Conservation (phyloP, 2,329 filamentous ascomycete genomes). For the Phaeosphaeriaceae sp. region DNA sequence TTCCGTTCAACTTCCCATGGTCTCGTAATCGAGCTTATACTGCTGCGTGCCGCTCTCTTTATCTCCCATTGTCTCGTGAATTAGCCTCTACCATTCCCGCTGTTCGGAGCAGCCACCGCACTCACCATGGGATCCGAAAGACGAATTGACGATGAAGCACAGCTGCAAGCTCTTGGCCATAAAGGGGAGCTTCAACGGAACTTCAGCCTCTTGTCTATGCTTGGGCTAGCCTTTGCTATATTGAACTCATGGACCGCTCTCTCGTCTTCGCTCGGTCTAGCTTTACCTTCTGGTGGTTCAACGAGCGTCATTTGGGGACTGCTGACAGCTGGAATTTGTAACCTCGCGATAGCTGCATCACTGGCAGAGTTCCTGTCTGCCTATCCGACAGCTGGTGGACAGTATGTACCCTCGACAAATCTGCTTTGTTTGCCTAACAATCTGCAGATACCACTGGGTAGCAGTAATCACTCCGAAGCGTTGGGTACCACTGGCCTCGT, state of each 20-base stretch:
- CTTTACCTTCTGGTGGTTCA: constrained; percentile 74
- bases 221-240: constrained; percentile 68
- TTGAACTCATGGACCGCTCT: constrained; percentile 70
- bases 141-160: constrained; percentile 41
- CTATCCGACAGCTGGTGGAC: constrained; percentile 59
- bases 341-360: constrained; percentile 71
- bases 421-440: constrained; percentile 50
- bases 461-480: constrained; percentile 67
- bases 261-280: constrained; percentile 64
- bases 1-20: not conserved
- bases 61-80: not conserved
- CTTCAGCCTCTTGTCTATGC: constrained; percentile 66
- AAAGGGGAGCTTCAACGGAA: constrained; percentile 65
- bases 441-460: constrained; percentile 70
- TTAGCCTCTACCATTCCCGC: not conserved
- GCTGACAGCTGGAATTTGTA: constrained; percentile 65
- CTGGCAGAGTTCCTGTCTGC: constrained; percentile 75
- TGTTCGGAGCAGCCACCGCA: not conserved
- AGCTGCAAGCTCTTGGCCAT: constrained; percentile 58
- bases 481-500: constrained; percentile 69
- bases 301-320: constrained; percentile 76
- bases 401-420: constrained; percentile 21
- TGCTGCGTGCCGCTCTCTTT: not conserved
- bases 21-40: not conserved
- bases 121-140: constrained; percentile 27